Evolutionary conservation across 2,329 filamentous ascomycete species (phyloP), one percentile per base, ranked within the genome.

Genomic region (Acarospora socialis): DNA sequence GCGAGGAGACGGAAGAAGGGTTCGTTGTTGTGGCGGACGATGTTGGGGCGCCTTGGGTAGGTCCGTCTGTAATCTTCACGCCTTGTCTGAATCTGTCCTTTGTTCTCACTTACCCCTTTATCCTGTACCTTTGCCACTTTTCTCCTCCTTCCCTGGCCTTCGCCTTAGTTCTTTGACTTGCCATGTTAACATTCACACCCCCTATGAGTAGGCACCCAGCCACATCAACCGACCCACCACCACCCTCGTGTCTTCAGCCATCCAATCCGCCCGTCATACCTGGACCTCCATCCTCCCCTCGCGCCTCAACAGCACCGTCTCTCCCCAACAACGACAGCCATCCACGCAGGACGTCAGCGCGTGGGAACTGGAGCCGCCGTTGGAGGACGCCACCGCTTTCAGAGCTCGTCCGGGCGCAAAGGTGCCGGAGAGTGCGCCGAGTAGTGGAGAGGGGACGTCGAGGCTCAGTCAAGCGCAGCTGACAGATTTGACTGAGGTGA

Each of bases 131-230:
- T 23, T 30, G 4, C 30, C 28, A 16, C 36, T 20, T 12, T 22
- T 23, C 21, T 23, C 34, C 17, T 27, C 18, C 18, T 34, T 25
- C 16, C 33, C 36, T 12, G 37, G 36, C 21, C 37, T 30, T 5
- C 37, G 29, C 15, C 16, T 31, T n/a, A n/a, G n/a, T n/a, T n/a
- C n/a, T n/a, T n/a, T n/a, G n/a, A n/a, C n/a, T n/a, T n/a, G n/a
- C n/a, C n/a, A n/a, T n/a, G n/a, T n/a, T n/a, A n/a, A n/a, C n/a
- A n/a, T n/a, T n/a, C n/a, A n/a, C n/a, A n/a, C n/a, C n/a, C n/a
- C n/a, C n/a, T n/a, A n/a, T n/a, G n/a, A n/a, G n/a, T n/a, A n/a
- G n/a, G n/a, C n/a, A n/a, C n/a, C n/a, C n/a, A n/a, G n/a, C n/a
- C n/a, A n/a, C n/a, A n/a, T n/a, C n/a, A n/a, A n/a, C n/a, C n/a